Base-by-base conservation (phyloP, 2,329 filamentous ascomycete genomes). In the Diaporthe amygdali region DNA sequence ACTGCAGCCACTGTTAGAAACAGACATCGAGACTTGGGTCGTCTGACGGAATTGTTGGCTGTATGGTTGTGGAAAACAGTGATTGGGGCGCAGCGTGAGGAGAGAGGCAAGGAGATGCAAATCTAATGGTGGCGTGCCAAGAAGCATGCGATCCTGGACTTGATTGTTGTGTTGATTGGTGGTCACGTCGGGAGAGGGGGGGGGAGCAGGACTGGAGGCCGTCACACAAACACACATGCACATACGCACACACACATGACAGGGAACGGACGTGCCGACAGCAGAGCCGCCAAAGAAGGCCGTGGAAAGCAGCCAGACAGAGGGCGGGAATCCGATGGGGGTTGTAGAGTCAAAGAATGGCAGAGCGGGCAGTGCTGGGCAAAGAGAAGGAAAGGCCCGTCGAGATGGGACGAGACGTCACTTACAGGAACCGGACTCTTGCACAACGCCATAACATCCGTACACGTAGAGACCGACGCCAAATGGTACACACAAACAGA, bases 401-500 rank as follows among this genome's bases (percentile, higher is more conserved):
- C 17, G n/a, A 72, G 59, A 70, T 63, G 68, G 68, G 68, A 72
- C 63, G 68, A 72, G 55, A 59, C 68, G 63, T 70, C 63, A 72
- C 70, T 70, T 69, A 72, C 70, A 72, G 67, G 68, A 66, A 72
- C 59, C 46, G 44, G n/a, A 69, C 70, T 72, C 70, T 63, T 61
- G 70, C 59, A 51, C 70, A 64, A 70, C 70, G 70, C 70, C 70
- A 72, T 72, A 72, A 72, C 70, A 70, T 52, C 67, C 41, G 41
- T 46, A 59, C 54, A 66, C 46, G 63, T 66, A n/a, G 22, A 56
- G 66, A 68, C 39, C 30, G 52, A 37, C 44, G 41, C 52, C 66
- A 39, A 47, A 68, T 34, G 49, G 27, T 44, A 59, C n/a, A n/a
- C n/a, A 64, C 44, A 49, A 30, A 49, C 47, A 37, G 34, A 64